Conservation (phyloP, 352 stramenopile species). For the Aphanomyces astaci region DNA sequence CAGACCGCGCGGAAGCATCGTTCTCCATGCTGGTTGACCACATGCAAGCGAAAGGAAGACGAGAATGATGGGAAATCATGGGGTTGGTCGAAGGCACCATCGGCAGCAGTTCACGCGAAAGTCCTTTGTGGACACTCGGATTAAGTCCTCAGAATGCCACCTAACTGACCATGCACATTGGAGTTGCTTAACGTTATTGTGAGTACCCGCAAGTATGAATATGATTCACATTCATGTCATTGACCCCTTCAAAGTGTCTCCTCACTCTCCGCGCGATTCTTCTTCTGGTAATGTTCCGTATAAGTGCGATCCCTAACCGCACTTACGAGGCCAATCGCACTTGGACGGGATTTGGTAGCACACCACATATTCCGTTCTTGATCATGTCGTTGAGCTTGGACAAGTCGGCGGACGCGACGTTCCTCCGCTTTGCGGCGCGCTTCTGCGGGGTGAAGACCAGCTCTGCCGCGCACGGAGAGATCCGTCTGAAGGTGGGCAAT, state of each 20-base stretch:
- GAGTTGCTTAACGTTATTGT: too few species aligned
- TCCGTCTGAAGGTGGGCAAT: slow-evolving; percentile 59
- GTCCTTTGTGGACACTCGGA: too few species aligned
- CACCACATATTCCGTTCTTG: not conserved
- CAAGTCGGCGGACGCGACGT: slow-evolving; percentile 60
- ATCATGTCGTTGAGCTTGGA: slow-evolving; percentile 76
- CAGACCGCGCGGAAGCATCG: slow-evolving; percentile 41
- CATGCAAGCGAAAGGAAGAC: not conserved
- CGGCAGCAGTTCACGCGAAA: too few species aligned
- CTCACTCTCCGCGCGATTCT: not conserved
- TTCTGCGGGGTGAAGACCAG: slow-evolving; percentile 69
- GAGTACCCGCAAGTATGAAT: too few species aligned
- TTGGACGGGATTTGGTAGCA: not conserved
- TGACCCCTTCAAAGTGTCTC: too few species aligned
- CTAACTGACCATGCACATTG: too few species aligned
- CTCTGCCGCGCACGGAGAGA: slow-evolving; percentile 58
- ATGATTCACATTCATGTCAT: too few species aligned
- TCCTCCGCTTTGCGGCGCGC: slow-evolving; percentile 72
- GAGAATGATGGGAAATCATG: not conserved
- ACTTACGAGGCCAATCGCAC: not conserved
- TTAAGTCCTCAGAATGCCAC: too few species aligned
- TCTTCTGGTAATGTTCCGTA: not conserved
- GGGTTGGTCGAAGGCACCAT: not conserved
- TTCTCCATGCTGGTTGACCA: slow-evolving; percentile 25
- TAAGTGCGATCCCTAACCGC: not conserved